A percentile compares a stretch with the other conserved stretches of the same genome.
These are phyloP conservation scores for Monilinia polystroma DNA, from an alignment of 2,329 filamentous ascomycete species.

Conservation along the genomic window DNA sequence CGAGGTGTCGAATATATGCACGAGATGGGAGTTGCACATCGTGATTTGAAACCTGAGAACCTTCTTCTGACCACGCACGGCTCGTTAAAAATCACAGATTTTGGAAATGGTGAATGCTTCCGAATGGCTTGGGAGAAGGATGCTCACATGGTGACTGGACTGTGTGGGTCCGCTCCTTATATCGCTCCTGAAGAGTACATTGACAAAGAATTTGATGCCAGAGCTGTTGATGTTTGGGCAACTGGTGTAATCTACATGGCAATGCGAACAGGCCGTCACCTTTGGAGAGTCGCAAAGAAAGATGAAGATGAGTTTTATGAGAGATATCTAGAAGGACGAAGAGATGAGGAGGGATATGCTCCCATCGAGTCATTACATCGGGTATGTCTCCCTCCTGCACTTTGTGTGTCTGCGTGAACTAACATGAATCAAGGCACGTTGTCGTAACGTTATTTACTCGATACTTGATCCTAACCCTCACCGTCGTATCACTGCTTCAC, in stretches of 20 bases:
- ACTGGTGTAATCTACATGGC: conserved; percentile 99
- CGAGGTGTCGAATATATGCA: conserved; percentile 98
- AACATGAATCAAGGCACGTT: conserved; percentile 68
- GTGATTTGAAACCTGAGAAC: conserved; percentile 96
- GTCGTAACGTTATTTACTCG: conserved; percentile 97
- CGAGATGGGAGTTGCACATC: conserved; percentile 97
- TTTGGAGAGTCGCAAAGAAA: conserved; percentile 96
- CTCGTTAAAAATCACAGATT: conserved; percentile 95
- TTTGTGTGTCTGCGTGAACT: conserved; percentile 22
- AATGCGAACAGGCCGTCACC: conserved; percentile 92
- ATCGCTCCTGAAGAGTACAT: conserved; percentile 96
- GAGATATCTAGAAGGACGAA: conserved; percentile 86
- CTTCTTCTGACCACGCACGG: conserved; percentile 89
- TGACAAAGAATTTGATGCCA: conserved; percentile 92
- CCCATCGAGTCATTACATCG: conserved; percentile 94
- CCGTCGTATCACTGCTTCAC: conserved; percentile 89
- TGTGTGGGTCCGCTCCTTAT: conserved; percentile 95
- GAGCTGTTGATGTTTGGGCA: conserved; percentile 98
- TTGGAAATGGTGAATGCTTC: conserved; percentile 98
- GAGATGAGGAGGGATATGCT: conserved; percentile 92
- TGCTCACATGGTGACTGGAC: conserved; percentile 94
- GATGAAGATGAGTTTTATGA: conserved; percentile 98
- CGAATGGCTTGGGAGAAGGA: conserved; percentile 99
- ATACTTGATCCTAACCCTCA: conserved; percentile 93
- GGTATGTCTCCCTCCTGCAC: conserved; percentile 50